A percentile compares a stretch with the other conserved stretches of the same genome.
Evolutionary conservation across 2,329 filamentous ascomycete genomes (phyloP).

Genomic region (Periglandula ipomoeae): DNA sequence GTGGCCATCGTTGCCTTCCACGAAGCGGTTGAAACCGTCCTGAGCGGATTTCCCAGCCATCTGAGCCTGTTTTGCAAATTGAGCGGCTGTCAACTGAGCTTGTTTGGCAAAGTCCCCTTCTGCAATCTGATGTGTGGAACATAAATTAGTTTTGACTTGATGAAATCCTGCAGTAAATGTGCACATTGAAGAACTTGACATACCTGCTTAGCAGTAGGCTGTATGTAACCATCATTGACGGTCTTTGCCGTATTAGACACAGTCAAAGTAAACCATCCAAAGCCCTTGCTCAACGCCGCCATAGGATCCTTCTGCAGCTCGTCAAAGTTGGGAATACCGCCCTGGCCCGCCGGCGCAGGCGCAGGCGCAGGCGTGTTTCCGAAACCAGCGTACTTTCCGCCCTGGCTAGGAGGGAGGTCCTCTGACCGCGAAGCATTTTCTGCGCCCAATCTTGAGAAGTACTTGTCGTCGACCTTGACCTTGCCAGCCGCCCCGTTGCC

Average conservation of each 20-base stretch:
- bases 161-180: too few relatives aligned
- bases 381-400: slow-evolving; percentile 87
- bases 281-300: slow-evolving; percentile 79
- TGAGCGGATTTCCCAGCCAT: slow-evolving; percentile 65
- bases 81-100: slow-evolving; percentile 52
- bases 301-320: slow-evolving; percentile 89
- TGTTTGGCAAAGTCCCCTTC: slow-evolving; percentile 69
- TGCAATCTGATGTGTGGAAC: slow-evolving; percentile 48
- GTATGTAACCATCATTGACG: slow-evolving; percentile 84
- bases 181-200: neutral
- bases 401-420: slow-evolving; percentile 73
- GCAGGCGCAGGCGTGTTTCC: slow-evolving; percentile 62
- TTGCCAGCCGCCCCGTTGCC: slow-evolving; percentile 28
- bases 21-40: slow-evolving; percentile 75
- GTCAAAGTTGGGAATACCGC: slow-evolving; percentile 59
- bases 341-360: slow-evolving; percentile 34
- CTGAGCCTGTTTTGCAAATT: slow-evolving; percentile 57
- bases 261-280: slow-evolving; percentile 86
- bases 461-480: slow-evolving; percentile 69
- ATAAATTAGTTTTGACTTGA: too few relatives aligned
- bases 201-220: slow-evolving; percentile 62
- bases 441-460: slow-evolving; percentile 76
- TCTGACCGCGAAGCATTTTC: slow-evolving; percentile 73
- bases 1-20: slow-evolving; percentile 58
- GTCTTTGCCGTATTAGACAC: slow-evolving; percentile 86